Evolutionary conservation across 1,284 basidiomycete genomes (phyloP).

Genomic region (Leucoagaricus sp.): DNA sequence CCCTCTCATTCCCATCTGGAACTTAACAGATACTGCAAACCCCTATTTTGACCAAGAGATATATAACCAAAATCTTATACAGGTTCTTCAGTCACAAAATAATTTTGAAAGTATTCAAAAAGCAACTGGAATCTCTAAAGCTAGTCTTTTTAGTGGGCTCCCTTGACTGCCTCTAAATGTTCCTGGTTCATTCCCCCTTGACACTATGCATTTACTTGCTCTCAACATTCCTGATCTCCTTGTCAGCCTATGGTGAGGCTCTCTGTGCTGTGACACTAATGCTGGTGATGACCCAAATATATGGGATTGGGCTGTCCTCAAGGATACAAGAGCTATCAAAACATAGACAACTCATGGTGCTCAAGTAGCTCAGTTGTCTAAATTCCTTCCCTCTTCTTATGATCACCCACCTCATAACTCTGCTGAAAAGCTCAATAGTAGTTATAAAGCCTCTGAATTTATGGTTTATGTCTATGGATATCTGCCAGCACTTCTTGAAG

Average conservation of each 20-base stretch:
- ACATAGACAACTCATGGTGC: conserved; percentile 29
- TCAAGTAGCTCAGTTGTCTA: conserved; percentile 26
- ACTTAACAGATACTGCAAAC: too few relatives aligned
- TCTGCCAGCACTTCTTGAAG: conserved; percentile 29
- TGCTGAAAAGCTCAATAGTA: conserved; percentile 30
- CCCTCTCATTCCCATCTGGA: too few relatives aligned
- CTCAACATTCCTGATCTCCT: conserved; percentile 28
- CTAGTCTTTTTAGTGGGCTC: conserved; percentile 27
- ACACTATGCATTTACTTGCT: conserved; percentile 36
- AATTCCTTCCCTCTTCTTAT: conserved; percentile 34
- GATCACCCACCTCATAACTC: conserved; percentile 32
- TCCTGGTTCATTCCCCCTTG: too few relatives aligned
- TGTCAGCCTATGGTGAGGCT: conserved; percentile 33
- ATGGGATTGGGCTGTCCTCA: conserved; percentile 37
- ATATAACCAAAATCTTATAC: conserved; percentile 4
- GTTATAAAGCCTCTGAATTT: too few relatives aligned
- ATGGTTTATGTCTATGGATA: conserved; percentile 33
- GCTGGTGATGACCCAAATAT: conserved; percentile 20
- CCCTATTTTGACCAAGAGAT: not conserved
- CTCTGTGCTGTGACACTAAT: conserved; percentile 15
- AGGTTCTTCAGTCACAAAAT: conserved; percentile 17
- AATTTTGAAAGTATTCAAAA: conserved; percentile 7
- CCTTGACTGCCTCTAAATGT: conserved; percentile 20
- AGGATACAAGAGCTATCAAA: conserved; percentile 9
- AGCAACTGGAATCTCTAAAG: conserved; percentile 27